Evolutionary conservation across 2,329 filamentous ascomycete species (phyloP).

Genomic region (Sporothrix curviconia): DNA sequence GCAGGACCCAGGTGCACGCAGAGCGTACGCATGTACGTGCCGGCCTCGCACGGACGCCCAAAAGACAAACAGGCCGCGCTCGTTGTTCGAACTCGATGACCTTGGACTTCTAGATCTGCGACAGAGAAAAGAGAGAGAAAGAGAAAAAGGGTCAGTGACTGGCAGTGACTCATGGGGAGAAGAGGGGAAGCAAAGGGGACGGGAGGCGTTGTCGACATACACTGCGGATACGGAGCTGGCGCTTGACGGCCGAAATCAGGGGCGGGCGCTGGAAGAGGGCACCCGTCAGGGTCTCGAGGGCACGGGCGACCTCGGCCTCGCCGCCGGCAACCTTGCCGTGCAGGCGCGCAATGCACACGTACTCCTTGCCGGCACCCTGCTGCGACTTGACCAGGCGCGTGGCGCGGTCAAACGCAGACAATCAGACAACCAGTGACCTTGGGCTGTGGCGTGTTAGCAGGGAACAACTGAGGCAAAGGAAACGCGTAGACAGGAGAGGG

Average conservation of each 20-base stretch:
- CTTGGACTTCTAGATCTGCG: conserved; percentile 85
- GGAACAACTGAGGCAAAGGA: neutral
- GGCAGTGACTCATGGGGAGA: too few relatives aligned
- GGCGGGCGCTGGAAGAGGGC: conserved; percentile 96
- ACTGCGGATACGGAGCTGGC: conserved; percentile 94
- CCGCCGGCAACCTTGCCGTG: conserved; percentile 94
- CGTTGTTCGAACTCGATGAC: conserved; percentile 97
- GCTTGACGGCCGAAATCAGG: conserved; percentile 96
- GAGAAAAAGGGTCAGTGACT: too few relatives aligned
- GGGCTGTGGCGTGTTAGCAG: conserved; percentile 37
- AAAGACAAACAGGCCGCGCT: conserved; percentile 94
- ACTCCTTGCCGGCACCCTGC: conserved; percentile 98
- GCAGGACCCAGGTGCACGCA: conserved; percentile 79
- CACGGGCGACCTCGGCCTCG: conserved; percentile 85
- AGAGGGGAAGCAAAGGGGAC: neutral
- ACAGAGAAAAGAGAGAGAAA: neutral
- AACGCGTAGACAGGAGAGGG: too few relatives aligned
- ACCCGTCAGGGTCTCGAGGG: conserved; percentile 91
- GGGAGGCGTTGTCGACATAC: neutral
- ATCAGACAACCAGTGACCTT: conserved; percentile 63
- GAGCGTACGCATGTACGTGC: conserved; percentile 96
- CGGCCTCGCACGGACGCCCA: conserved; percentile 99
- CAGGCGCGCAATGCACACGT: conserved; percentile 89
- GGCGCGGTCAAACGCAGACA: conserved; percentile 74
- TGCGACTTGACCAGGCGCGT: conserved; percentile 98